A percentile compares a stretch with the other conserved stretches of the same genome.
phyloP scores from a whole-genome alignment of 495 filamentous ascomycete genomes.

The Hypoxylon intermedium region DNA sequence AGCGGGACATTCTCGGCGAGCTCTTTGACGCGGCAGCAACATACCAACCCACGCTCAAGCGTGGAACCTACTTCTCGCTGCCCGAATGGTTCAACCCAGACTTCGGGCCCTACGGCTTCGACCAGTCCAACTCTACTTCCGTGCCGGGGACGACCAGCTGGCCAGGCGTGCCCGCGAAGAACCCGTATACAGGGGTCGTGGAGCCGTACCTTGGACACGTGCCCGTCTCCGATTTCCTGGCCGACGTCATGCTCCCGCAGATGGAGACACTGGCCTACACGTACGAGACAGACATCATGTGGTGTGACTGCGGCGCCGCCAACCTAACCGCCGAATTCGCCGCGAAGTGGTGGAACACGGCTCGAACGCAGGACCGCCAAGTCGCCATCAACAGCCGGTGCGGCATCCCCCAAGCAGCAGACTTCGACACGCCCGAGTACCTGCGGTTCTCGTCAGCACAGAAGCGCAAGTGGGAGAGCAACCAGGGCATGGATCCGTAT shows the following conservation, averaged over 20 bases:
- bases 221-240: constrained; percentile 55
- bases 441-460: constrained; percentile 54
- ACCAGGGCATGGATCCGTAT: constrained; percentile 62
- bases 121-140: constrained; percentile 3
- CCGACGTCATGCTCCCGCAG: constrained; percentile 58
- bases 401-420: constrained; percentile 52
- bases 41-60: constrained; percentile 58
- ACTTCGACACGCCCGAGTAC: constrained; percentile 64
- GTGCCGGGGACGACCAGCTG: constrained; percentile 29
- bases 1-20: constrained; percentile 55
- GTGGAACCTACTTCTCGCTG: constrained; percentile 61
- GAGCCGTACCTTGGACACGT: constrained; percentile 60
- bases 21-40: constrained; percentile 58
- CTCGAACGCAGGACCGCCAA: constrained; percentile 48
- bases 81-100: constrained; percentile 65
- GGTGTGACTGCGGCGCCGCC: constrained; percentile 62
- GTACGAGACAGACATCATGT: constrained; percentile 63
- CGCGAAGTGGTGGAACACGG: constrained; percentile 54
- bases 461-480: constrained; percentile 62
- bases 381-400: constrained; percentile 62
- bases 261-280: constrained; percentile 57
- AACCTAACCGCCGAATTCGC: constrained; percentile 59
- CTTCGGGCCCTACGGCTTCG: constrained; percentile 53
- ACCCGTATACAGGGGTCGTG: constrained; percentile 56
- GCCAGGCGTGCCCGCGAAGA: constrained; percentile 49